A percentile compares a stretch with the other conserved stretches of the same genome.
These are phyloP conservation scores for Amphicarpaea edgeworthii DNA, from an alignment of 306 rosid genomes.

Conservation along the genomic window DNA sequence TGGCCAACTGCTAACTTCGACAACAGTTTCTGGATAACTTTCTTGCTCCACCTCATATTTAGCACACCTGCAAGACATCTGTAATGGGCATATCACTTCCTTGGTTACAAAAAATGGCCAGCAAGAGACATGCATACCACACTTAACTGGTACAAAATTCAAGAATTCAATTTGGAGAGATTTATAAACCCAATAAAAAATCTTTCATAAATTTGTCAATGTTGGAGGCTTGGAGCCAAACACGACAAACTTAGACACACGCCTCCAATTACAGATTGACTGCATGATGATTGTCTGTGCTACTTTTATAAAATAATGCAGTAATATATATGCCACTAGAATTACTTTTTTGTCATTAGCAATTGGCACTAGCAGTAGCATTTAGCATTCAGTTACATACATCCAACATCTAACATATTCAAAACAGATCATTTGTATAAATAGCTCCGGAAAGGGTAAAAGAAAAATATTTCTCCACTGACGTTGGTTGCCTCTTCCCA, in stretches of 20 bases:
- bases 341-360: background rate
- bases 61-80: constrained; percentile 25
- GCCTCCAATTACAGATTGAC: constrained; percentile 13
- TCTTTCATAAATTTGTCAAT: background rate
- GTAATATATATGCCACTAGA: background rate
- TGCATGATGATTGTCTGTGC: background rate
- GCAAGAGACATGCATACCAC: background rate
- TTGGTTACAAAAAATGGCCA: background rate
- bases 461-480: constrained; percentile 2
- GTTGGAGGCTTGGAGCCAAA: background rate
- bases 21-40: background rate
- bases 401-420: background rate
- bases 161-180: background rate
- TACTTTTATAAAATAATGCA: background rate
- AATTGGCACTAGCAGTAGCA: background rate
- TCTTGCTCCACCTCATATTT: constrained; percentile 26
- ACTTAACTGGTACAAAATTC: background rate
- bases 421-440: background rate
- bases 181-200: background rate
- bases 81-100: background rate
- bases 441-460: background rate
- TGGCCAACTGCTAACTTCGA: background rate
- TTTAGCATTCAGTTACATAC: constrained; percentile 1
- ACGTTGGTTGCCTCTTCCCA: background rate
- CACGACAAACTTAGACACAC: background rate